Conservation (phyloP, 2,329 filamentous ascomycete species). For the Seiridium unicorne region DNA sequence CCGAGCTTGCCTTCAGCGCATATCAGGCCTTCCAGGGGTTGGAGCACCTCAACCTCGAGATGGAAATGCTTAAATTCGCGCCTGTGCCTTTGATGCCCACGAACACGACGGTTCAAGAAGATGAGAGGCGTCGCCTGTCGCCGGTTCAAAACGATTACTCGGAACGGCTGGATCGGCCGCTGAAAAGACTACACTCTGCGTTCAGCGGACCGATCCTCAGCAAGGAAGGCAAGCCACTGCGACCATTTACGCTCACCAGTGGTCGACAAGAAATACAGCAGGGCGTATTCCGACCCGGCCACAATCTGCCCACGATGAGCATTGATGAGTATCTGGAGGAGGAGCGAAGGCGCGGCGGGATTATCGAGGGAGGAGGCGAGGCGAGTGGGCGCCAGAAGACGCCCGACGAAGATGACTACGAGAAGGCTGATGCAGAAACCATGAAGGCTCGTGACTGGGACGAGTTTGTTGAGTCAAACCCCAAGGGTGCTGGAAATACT, state of each 20-base stretch:
- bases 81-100: constrained; percentile 49
- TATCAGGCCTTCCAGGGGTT: constrained; percentile 83
- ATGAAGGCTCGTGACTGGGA: constrained; percentile 96
- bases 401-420: constrained; percentile 85
- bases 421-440: constrained; percentile 85
- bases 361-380: constrained; percentile 87
- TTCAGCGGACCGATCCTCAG: constrained; percentile 73
- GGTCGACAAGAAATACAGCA: constrained; percentile 72
- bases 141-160: constrained; percentile 50
- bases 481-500: constrained; percentile 79
- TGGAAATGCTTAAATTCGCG: constrained; percentile 76
- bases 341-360: constrained; percentile 78
- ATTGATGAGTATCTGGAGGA: constrained; percentile 98
- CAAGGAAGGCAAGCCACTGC: constrained; percentile 76
- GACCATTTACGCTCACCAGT: constrained; percentile 85
- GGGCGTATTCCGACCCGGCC: constrained; percentile 85
- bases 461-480: constrained; percentile 88
- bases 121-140: constrained; percentile 38
- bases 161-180: constrained; percentile 69
- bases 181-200: constrained; percentile 48
- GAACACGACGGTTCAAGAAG: constrained; percentile 45
- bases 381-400: constrained; percentile 66
- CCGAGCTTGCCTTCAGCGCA: constrained; percentile 69
- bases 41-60: constrained; percentile 83
- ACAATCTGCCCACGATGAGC: constrained; percentile 94